phyloP scores from a whole-genome alignment of 2,329 filamentous ascomycete genomes.

The Cyphellophora europaea region DNA sequence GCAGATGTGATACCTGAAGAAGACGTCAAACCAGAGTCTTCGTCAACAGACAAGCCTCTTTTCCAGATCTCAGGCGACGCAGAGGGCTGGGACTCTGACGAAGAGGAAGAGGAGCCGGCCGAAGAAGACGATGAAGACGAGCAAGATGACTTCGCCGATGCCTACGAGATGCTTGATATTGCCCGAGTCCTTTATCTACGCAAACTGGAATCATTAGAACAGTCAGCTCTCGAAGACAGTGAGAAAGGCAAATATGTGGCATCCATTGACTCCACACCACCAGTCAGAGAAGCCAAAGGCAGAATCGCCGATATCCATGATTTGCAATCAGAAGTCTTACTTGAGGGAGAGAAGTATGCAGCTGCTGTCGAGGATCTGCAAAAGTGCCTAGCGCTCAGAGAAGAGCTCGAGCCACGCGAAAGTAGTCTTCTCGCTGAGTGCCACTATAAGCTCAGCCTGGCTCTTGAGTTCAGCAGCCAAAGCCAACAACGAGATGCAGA shows the following conservation, averaged over 20 bases:
- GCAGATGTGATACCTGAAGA: conserved; percentile 31
- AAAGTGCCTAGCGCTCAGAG: conserved; percentile 67
- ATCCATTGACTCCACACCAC: conserved; percentile 22
- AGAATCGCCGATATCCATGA: conserved; percentile 88
- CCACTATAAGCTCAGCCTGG: conserved; percentile 91
- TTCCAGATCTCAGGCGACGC: conserved; percentile 85
- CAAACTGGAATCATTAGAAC: conserved; percentile 42
- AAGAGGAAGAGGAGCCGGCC: conserved; percentile 52
- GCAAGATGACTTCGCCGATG: conserved; percentile 55
- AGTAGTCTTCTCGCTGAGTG: conserved; percentile 85
- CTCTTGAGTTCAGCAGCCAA: conserved; percentile 84
- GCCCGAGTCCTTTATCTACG: conserved; percentile 50
- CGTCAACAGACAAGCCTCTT: conserved; percentile 56
- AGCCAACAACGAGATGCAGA: conserved; percentile 38
- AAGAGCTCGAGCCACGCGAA: conserved; percentile 68
- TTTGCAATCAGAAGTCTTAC: conserved; percentile 87
- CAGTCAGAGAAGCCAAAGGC: conserved; percentile 61
- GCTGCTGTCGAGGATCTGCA: conserved; percentile 80
- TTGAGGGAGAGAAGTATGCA: conserved; percentile 88
- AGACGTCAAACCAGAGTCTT: conserved; percentile 22
- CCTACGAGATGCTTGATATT: conserved; percentile 55
- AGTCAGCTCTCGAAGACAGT: conserved; percentile 23
- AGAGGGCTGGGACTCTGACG: conserved; percentile 82
- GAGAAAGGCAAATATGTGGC: conserved; percentile 34
- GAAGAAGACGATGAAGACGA: conserved; percentile 40